Base-by-base conservation (phyloP, 1,284 basidiomycete genomes). In the Chiua sp. region DNA sequence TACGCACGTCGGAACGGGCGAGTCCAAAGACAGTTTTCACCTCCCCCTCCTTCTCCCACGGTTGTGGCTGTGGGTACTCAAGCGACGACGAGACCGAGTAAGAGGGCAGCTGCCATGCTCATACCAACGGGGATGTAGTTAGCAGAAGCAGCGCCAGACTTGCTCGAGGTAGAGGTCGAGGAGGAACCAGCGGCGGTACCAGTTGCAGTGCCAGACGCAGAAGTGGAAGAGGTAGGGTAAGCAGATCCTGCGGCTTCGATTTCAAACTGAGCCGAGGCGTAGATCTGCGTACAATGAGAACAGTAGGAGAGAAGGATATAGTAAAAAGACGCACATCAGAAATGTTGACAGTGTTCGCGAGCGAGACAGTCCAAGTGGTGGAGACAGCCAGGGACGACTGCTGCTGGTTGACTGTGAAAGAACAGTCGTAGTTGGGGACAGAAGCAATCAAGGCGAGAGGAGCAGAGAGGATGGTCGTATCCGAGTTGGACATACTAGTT, bases 201-300 rank as follows among this genome's bases (percentile, higher is more conserved):
- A 16, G 75, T 71, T 3, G 70, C 59, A 3, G 69, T 57, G 47
- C 64, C 61, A 47, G 79, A 75, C 20, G 79, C 72, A 23, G 37
- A 2, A 18, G 65, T 48, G 3, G 80, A 70, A 5, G 70, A 62
- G 5, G 79, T 63, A 22, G 91, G 88, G 75, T 90, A 93, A 11
- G 79, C 13, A 16, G 91, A 80, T 54, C 85, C 86, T 47, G 78
- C 65, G 16, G 87, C 68, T 72, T 89, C 88, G 76, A 93, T 84
- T 72, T 88, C 85, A 74, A 93, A 93, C 20, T 13, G 76, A 68
- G 57, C 83, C 64, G 33, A 89, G 26, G 87, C 86, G 68, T 83
- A 91, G 62, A 92, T 66, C 87, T 92, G 66, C 63, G 49, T 22
- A 18, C 8, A n/a, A 44, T 48, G 26, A 16, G 22, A 1, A 63